Base-by-base conservation (phyloP, 176 grass and related monocot species). In the Avena atlantica region DNA sequence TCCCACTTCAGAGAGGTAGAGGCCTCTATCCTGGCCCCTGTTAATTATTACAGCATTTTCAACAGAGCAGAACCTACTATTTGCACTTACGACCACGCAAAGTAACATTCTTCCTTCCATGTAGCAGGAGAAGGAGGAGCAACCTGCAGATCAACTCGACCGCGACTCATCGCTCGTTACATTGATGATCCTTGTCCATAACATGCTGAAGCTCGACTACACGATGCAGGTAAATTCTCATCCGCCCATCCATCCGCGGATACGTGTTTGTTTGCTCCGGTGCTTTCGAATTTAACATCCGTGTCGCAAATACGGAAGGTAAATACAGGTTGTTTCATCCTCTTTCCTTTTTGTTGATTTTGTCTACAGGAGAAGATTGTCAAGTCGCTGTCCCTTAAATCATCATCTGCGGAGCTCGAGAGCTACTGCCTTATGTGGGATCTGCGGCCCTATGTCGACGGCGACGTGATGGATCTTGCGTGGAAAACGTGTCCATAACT, bases 161-260 rank as follows among this genome's bases (percentile, higher is more conserved):
- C 65, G 20, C 0, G 58, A 85, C 24, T 74, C 80, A 49, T 89
- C 88, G 0, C 23, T 83, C 5, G 84, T 89, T n/a, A 86, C 69
- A 0, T 27, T 79, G 29, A 94, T 94, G 89, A 80, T 37, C 17
- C 51, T 79, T 21, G 84, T 94, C 25, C 48, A 37, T 47, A 88
- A 88, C 21, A 97, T 94, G 92, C 81, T 97, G 68, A 94, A 94
- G 74, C 92, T 94, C 76, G 95, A 93, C 59, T 85, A 90, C 62
- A 75, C 15, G 14, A 36, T 67, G 27, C 64, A 67, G 64, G 64
- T 67, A 88, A 60, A 23, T 74, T 36, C 67, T 2, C 8, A 36
- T 68, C 65, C 3, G 12, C 11, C 61, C 60, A 57, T 78, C 60
- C 20, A 13, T 69, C 21, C 40, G 10, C 53, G 5, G 51, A 60